Evolutionary conservation across 192 early-diverging fungal genomes (phyloP).

Genomic region (Radiomyces spectabilis): DNA sequence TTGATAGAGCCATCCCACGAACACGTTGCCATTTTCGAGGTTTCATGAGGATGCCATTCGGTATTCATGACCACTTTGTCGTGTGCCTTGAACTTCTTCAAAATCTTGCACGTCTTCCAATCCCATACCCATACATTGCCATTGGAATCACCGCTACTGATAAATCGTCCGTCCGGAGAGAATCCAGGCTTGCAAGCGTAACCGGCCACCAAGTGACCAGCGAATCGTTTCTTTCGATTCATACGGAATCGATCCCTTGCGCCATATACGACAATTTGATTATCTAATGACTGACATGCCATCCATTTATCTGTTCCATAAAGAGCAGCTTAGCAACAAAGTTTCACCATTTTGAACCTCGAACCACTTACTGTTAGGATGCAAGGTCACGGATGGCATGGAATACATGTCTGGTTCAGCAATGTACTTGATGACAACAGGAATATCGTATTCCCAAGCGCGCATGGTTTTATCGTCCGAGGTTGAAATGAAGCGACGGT

Average conservation of each 20-base stretch:
- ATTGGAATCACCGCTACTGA: conserved; percentile 88
- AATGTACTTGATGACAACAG: conserved; percentile 96
- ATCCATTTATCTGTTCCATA: conserved; percentile 89
- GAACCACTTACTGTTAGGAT: conserved; percentile 69
- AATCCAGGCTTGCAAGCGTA: conserved; percentile 94
- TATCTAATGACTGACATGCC: conserved; percentile 92
- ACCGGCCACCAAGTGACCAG: conserved; percentile 91
- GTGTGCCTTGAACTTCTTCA: conserved; percentile 89
- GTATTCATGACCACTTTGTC: conserved; percentile 82
- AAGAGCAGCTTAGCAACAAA: conserved; percentile 1
- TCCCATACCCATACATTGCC: conserved; percentile 96
- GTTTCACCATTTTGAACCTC: conserved; percentile 1
- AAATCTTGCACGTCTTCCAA: conserved; percentile 85
- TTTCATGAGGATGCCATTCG: conserved; percentile 97
- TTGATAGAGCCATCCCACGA: conserved; percentile 96
- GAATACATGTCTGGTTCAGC: conserved; percentile 96
- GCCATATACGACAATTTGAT: conserved; percentile 88
- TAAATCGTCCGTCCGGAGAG: conserved; percentile 82
- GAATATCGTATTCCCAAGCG: conserved; percentile 98
- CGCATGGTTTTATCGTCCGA: conserved; percentile 96
- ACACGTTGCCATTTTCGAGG: conserved; percentile 85
- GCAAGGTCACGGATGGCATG: conserved; percentile 87
- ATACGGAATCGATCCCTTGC: conserved; percentile 78
- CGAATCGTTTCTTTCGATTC: conserved; percentile 87
- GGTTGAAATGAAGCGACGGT: conserved; percentile 90